Conservation (phyloP, 495 filamentous ascomycete species). For the Antarctomyces pellizariae region DNA sequence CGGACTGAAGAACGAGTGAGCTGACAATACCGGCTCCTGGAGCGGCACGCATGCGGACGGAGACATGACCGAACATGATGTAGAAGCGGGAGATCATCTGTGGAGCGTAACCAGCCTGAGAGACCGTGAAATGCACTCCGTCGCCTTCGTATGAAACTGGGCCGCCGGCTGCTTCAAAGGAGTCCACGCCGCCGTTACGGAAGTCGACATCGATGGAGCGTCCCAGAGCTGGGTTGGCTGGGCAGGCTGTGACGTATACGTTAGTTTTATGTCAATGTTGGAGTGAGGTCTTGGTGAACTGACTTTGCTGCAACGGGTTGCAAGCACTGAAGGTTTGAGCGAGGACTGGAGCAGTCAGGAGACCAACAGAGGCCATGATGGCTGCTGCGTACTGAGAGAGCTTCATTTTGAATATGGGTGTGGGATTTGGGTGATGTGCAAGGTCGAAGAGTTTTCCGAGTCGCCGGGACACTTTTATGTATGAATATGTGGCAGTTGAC, state of each 20-base stretch:
- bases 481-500: too few species aligned
- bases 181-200: conserved; percentile 40
- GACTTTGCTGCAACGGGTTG: conserved; percentile 43
- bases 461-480: too few species aligned
- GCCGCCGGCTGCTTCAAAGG: conserved; percentile 44
- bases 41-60: conserved; percentile 34
- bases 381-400: too few species aligned
- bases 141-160: conserved; percentile 43
- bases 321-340: conserved; percentile 54
- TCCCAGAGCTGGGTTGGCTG: conserved; percentile 61
- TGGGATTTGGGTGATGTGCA: too few species aligned
- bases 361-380: too few species aligned
- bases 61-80: conserved; percentile 42
- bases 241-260: conserved; percentile 23
- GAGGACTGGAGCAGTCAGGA: conserved; percentile 13
- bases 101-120: conserved; percentile 61
- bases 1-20: conserved; percentile 49
- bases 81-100: conserved; percentile 52
- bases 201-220: conserved; percentile 62
- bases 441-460: too few species aligned
- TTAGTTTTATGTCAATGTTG: background rate
- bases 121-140: conserved; percentile 68
- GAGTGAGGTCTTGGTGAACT: conserved; percentile 9
- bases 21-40: conserved; percentile 40
- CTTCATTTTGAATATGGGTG: too few species aligned